These are phyloP conservation scores for Elsinoe arachidis DNA, from an alignment of 2,329 filamentous ascomycete species.

Conservation along the genomic window DNA sequence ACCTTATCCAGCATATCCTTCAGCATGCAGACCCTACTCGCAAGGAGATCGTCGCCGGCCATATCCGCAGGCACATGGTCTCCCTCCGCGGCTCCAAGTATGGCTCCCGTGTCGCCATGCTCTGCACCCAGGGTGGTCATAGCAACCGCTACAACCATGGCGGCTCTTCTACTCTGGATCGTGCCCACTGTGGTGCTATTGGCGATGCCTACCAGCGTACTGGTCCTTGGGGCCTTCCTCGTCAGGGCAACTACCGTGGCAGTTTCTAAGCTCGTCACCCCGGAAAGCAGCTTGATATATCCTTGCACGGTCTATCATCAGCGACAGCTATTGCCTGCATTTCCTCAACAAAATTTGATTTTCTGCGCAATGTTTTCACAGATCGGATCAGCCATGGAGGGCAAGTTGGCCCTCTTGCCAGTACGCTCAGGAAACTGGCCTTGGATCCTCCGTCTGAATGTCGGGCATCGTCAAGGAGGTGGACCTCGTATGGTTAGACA, in stretches of 20 bases:
- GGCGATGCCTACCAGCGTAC: constrained; percentile 13
- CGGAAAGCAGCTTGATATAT: constrained; percentile 4
- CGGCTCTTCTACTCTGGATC: constrained; percentile 17
- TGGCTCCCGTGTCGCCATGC: constrained; percentile 95
- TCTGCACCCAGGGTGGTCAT: constrained; percentile 90
- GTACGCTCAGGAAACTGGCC: constrained; percentile 7
- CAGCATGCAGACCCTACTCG: constrained; percentile 81
- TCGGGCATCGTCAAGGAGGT: constrained; percentile 4
- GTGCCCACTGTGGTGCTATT: constrained; percentile 1
- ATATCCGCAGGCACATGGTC: constrained; percentile 98
- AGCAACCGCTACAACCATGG: constrained; percentile 77
- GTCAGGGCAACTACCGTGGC: constrained; percentile 1
- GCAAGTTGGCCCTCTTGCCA: not conserved
- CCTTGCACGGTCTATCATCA: not conserved
- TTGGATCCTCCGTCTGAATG: constrained; percentile 10
- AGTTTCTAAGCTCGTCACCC: not conserved
- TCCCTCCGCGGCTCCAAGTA: constrained; percentile 97
- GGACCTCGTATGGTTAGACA: constrained; percentile 8
- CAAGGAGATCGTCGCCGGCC: constrained; percentile 82
- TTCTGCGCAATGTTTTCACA: constrained; percentile 9
- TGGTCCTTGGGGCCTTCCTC: constrained; percentile 6
- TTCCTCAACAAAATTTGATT: constrained; percentile 1
- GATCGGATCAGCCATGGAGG: constrained; percentile 9
- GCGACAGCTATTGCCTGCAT: constrained; percentile 8
- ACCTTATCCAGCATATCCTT: constrained; percentile 93